Evolutionary conservation across 1,284 basidiomycete species (phyloP).

Genomic region (Cystobasidiaceae sp.): DNA sequence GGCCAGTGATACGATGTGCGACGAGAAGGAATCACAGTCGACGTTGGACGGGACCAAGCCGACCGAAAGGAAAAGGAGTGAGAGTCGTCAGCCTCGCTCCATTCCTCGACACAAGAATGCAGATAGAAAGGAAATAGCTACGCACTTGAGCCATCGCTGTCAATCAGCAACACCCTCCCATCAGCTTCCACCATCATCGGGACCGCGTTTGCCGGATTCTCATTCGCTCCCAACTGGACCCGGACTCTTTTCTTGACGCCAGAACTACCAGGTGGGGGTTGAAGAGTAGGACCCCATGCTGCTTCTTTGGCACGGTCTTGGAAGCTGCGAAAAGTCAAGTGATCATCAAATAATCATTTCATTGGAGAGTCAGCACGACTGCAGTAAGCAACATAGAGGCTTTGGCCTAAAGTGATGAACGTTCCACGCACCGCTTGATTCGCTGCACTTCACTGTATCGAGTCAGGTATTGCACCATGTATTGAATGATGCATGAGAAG

Average conservation of each 20-base stretch:
- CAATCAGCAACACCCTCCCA: conserved; percentile 41
- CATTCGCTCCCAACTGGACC: conserved; percentile 32
- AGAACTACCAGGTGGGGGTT: conserved; percentile 32
- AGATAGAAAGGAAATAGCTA: not conserved
- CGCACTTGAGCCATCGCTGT: conserved; percentile 41
- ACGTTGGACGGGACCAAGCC: not conserved
- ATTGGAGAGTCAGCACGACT: not conserved
- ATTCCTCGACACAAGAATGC: not conserved
- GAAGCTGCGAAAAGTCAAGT: conserved; percentile 33
- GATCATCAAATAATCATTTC: not conserved
- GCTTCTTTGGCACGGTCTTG: conserved; percentile 41
- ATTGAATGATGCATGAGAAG: conserved; percentile 71
- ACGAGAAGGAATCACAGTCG: not conserved
- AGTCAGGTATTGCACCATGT: conserved; percentile 68
- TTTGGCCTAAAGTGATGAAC: too few relatives aligned
- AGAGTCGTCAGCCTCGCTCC: not conserved
- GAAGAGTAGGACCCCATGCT: conserved; percentile 37
- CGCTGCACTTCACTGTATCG: conserved; percentile 65
- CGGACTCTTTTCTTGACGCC: conserved; percentile 40
- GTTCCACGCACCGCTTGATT: conserved; percentile 48
- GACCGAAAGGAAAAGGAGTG: not conserved
- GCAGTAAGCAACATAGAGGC: not conserved
- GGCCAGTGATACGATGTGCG: not conserved
- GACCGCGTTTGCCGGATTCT: not conserved
- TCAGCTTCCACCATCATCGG: conserved; percentile 42